Base-by-base conservation (phyloP, 75 land plant species). In the Azolla pinnata region DNA sequence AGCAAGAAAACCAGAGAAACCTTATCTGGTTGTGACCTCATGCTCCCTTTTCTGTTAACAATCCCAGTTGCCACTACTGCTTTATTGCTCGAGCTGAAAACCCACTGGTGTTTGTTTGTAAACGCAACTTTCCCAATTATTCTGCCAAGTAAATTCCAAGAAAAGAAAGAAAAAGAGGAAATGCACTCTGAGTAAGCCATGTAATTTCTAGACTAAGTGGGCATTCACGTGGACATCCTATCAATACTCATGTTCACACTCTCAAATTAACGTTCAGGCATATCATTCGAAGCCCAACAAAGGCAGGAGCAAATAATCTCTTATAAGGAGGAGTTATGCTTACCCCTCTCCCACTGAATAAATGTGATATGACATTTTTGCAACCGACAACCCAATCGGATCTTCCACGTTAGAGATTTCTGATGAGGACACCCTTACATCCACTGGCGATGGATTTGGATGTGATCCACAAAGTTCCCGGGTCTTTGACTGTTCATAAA, bases 321-420 rank as follows among this genome's bases (percentile, higher is more conserved):
- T n/a, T n/a, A n/a, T n/a, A n/a, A n/a, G 50, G 18, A 18, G 50
- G 50, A 16, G 18, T 47, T 18, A 9, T 47, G 18, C 64, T 7
- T 80, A 86, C 90, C 90, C 87, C 50, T 86, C 77, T 63, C 87
- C 87, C 42, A 77, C 14, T 25, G 68, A 30, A 61, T 80, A 78
- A 5, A 54, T 57, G 49, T 51, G 60, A 54, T 28, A 59, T 64
- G 79, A 75, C 90, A 86, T 86, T 24, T 74, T 48, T n/a, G 76
- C 70, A 33, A 86, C 69, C 31, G 79, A 75, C 44, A 68, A 48
- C 40, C 33, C 62, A 30, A 83, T 58, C 47, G 66, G 62, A 64
- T 57, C 75, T 53, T 57, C 70, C 4, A 45, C 30, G 52, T 52
- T 26, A 4, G 28, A 26, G 12, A 24, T 26, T 2, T 29, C 29